Percentiles rank a stretch among this genome's conserved stretches.
Conservation (phyloP, 1,284 basidiomycete genomes). For the Coniferiporia sulphurascens region DNA sequence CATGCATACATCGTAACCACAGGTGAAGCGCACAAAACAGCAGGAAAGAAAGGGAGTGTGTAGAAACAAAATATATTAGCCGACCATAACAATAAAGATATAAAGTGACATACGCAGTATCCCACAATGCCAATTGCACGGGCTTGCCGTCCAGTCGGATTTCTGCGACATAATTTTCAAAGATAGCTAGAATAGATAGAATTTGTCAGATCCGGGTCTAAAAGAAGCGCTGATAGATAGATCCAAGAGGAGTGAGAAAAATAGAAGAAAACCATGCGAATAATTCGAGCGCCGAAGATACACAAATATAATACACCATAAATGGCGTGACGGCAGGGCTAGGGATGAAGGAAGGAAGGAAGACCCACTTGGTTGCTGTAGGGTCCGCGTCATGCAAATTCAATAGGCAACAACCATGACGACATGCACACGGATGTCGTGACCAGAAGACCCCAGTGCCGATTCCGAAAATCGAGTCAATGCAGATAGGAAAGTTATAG, state of each 20-base stretch:
- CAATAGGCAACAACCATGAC: background rate
- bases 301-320: background rate
- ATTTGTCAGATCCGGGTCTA: slow-evolving; percentile 10
- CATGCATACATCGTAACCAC: background rate
- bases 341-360: background rate
- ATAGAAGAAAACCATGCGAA: background rate
- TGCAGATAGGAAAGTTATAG: background rate
- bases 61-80: background rate
- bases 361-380: slow-evolving; percentile 16
- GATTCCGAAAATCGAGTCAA: background rate
- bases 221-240: background rate
- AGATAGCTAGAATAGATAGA: slow-evolving; percentile 59
- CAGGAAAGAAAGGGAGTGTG: background rate
- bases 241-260: slow-evolving; percentile 2
- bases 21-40: slow-evolving; percentile 5
- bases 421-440: background rate
- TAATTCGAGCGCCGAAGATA: background rate
- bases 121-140: slow-evolving; percentile 93
- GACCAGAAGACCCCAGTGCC: background rate
- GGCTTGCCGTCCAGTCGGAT: slow-evolving; percentile 96
- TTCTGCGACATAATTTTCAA: slow-evolving; percentile 98
- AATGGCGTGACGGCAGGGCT: background rate
- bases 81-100: slow-evolving; percentile 9
- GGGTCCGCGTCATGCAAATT: background rate
- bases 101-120: slow-evolving; percentile 72